Conservation (phyloP, 495 filamentous ascomycete species). For the Alectoria sarmentosa region DNA sequence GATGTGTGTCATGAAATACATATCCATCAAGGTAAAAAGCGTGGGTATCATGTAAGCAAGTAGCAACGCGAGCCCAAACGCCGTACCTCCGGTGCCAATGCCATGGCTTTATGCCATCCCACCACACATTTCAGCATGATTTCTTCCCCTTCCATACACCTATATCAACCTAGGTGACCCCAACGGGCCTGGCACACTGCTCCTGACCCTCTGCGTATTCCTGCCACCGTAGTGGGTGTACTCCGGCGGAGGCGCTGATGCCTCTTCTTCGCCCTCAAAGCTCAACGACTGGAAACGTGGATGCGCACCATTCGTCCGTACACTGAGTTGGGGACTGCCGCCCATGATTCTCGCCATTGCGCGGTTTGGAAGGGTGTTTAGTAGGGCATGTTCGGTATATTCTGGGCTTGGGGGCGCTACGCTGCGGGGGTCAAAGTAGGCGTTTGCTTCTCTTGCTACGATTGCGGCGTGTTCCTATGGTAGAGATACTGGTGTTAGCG, state of each 20-base stretch:
- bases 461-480: conserved; percentile 19
- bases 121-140: neutral
- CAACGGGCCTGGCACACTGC: neutral
- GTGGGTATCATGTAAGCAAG: conserved; percentile 1
- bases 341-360: neutral
- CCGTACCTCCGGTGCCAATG: neutral
- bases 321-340: neutral
- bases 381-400: conserved; percentile 13
- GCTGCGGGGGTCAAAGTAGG: conserved; percentile 18
- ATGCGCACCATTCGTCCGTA: conserved; percentile 10
- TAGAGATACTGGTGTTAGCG: neutral
- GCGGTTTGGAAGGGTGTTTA: conserved; percentile 6
- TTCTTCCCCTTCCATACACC: neutral
- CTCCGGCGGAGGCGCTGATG: conserved; percentile 11
- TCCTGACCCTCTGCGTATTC: neutral
- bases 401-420: conserved; percentile 22
- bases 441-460: conserved; percentile 23
- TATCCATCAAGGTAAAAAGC: neutral
- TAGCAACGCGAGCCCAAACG: neutral
- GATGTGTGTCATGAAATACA: neutral
- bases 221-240: neutral
- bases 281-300: conserved; percentile 22
- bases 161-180: neutral
- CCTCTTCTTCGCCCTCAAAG: conserved; percentile 17
- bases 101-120: neutral